Evolutionary conservation across 192 early-diverging fungal genomes (phyloP).

Genomic region (Entophlyctis luteolus): DNA sequence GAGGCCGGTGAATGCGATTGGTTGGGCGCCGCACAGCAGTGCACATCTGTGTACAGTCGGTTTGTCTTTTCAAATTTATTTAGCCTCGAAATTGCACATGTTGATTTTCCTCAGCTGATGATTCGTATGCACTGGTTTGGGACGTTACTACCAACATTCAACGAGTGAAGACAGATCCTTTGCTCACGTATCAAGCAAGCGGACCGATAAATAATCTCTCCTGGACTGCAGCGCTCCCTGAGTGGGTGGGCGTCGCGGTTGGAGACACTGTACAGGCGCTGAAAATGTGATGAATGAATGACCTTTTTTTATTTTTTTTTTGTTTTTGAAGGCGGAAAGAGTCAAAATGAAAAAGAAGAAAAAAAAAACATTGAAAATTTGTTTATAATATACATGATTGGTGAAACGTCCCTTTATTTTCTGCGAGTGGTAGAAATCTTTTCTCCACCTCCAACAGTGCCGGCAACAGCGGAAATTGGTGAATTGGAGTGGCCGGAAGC

Average conservation of each 20-base stretch:
- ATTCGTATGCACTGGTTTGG: slow-evolving; percentile 89
- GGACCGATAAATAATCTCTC: slow-evolving; percentile 75
- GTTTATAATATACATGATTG: too few relatives aligned
- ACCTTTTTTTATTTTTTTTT: not conserved
- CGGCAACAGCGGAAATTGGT: too few relatives aligned
- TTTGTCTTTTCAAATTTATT: not conserved
- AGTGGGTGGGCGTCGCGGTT: slow-evolving; percentile 88
- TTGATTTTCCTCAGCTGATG: slow-evolving; percentile 61
- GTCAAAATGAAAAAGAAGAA: too few relatives aligned
- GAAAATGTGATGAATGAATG: slow-evolving; percentile 54
- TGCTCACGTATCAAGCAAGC: slow-evolving; percentile 71
- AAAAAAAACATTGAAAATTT: too few relatives aligned
- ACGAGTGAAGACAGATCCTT: slow-evolving; percentile 54
- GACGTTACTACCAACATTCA: slow-evolving; percentile 53
- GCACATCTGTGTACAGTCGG: slow-evolving; percentile 83
- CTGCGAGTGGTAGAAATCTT: too few relatives aligned
- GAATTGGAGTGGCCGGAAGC: not conserved
- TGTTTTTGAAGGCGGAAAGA: not conserved
- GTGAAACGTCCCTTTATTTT: too few relatives aligned
- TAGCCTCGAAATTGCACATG: not conserved
- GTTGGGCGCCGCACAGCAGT: slow-evolving; percentile 81
- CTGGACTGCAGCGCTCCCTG: slow-evolving; percentile 73
- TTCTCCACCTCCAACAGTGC: too few relatives aligned
- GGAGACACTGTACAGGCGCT: slow-evolving; percentile 82
- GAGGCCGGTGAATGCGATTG: slow-evolving; percentile 73